Evolutionary conservation across 345 rosid genomes (phyloP), one percentile per base, ranked within the genome.

Genomic region (Brassica rapa): DNA sequence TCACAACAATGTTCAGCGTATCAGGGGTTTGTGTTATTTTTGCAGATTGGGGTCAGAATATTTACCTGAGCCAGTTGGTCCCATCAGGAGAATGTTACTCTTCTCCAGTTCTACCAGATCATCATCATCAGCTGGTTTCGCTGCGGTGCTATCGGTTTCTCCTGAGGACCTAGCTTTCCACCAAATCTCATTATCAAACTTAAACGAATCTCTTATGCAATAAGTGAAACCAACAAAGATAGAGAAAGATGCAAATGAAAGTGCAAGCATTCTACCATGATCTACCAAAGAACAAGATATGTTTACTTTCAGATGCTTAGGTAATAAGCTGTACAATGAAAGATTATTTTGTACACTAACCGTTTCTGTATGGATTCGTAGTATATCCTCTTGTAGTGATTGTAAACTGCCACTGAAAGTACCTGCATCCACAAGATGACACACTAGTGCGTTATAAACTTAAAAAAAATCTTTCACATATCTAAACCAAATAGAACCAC

Each of bases 21-120:
- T 67, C 39, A 66, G 63, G 21, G 21, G 21, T 19, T 19, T 19
- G 21, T 19, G 21, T 19, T 19, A 19, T 19, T 19, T 19, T 19
- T 19, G 21, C 21, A 19, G 21, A 19, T 19, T 19, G 21, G 21
- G 21, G 25, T 32, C 32, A 65, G 77, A 59, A 30, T 70, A 77
- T 87, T 84, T 84, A 96, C 99, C 99, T 82, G 99, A 96, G 55
- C 99, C 98, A 35, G 99, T 96, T 35, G 97, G 99, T 67, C 99
- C 99, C 98, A 96, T 90, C 23, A 96, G 77, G 69, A 96, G 98
- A 86, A 96, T 96, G 82, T 93, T 96, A 87, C 98, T 93, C 84
- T 93, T 96, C 91, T 96, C 99, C 67, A 96, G 90, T 85, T 96
- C 99, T 71, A 96, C 99, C 59, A 68, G 70, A 71, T 90, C 98